Evolutionary conservation across 768 basidiomycete genomes (phyloP), one percentile per base, ranked within the genome.

Genomic region (Lactarius sp.): DNA sequence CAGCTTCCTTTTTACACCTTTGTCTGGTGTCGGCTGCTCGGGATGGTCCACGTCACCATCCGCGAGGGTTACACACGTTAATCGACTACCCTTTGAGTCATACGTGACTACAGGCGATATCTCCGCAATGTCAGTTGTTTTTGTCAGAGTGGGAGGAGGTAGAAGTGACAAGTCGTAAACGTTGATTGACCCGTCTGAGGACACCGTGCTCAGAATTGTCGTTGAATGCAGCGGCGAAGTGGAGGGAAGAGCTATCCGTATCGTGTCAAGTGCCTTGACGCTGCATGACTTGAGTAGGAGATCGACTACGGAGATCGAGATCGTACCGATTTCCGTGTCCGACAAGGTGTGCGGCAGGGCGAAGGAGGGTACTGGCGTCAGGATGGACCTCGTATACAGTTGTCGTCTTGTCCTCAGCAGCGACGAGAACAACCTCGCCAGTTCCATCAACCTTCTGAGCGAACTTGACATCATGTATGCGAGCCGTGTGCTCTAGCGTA

Each of bases 241-340:
- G 13, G 72, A 65, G 4, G 85, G 87, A 27, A 86, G 80, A 3
- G 83, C 78, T 61, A 93, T 82, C 6, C 75, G 69, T 39, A 92
- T 78, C 0, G 83, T 85, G 65, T 89, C 84, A 2, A 95, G 75
- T 0, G 88, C 86, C 75, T 95, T 96, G 46, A 95, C 87, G 20
- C 93, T 94, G 69, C 14, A 31, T 42, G 16, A 50, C 49, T 54
- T 46, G 31, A 54, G 42, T 20, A 6, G 42, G 20, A 62, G 49
- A 69, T 58, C 67, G 3, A 60, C 4, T 22, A 12, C 12, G 16
- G 1, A 33, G 1, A 41, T 34, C 4, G 39, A 52, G 22, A 7
- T 71, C 87, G 34, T 36, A 94, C 96, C 96, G 84, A 74, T 96
- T 97, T 14, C 78, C 75, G 71, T 98, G 96, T 0, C 97, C 96